Conservation (phyloP, 108 stramenopile genomes). For the Parietichytrium sp. region DNA sequence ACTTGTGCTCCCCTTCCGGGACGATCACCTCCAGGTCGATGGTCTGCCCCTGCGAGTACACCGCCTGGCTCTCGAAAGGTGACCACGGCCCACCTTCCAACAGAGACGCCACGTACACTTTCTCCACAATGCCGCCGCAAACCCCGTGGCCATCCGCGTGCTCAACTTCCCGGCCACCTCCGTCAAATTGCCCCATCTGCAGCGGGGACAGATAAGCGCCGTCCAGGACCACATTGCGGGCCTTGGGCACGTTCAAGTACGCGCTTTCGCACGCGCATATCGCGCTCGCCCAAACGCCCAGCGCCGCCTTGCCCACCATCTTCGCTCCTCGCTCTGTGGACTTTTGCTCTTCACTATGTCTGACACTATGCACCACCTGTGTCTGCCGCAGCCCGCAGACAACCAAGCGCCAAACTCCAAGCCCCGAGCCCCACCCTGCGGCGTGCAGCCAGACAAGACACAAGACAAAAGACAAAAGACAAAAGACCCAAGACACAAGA, state of each 20-base stretch:
- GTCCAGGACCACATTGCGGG: not conserved
- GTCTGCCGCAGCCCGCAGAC: too few relatives aligned
- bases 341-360: too few relatives aligned
- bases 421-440: too few relatives aligned
- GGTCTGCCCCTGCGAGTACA: not conserved
- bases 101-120: not conserved
- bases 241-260: not conserved
- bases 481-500: too few relatives aligned
- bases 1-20: not conserved
- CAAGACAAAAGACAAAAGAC: too few relatives aligned
- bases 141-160: constrained; percentile 60
- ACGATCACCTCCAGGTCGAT: not conserved
- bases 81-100: not conserved
- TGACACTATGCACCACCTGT: too few relatives aligned
- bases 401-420: too few relatives aligned
- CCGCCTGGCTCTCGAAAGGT: not conserved
- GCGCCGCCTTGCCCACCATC: too few relatives aligned
- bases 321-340: too few relatives aligned
- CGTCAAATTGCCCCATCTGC: constrained; percentile 82
- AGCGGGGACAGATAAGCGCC: constrained; percentile 1
- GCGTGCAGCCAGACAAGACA: too few relatives aligned
- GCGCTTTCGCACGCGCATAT: too few relatives aligned
- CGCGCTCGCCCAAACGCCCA: too few relatives aligned
- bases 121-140: constrained; percentile 1
- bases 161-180: constrained; percentile 86